Conservation (phyloP, 805 yeast species). For the Teunomyces barrocoloradensis region DNA sequence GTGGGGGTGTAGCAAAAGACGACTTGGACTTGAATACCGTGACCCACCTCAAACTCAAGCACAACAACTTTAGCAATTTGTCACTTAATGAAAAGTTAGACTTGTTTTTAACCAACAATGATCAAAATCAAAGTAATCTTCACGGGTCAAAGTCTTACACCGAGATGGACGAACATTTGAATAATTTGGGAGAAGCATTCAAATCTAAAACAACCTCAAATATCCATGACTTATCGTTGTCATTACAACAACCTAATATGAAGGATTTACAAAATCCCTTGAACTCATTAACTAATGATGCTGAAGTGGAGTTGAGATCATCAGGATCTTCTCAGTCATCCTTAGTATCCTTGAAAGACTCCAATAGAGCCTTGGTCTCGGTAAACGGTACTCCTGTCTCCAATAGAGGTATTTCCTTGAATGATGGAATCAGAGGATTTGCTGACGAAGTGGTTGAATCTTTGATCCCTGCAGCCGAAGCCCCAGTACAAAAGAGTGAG, state of each 20-base stretch:
- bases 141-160: constrained; percentile 14
- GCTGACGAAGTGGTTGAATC: constrained; percentile 35
- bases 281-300: constrained; percentile 25
- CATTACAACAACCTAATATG: constrained; percentile 19
- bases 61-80: constrained; percentile 25
- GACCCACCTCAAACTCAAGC: constrained; percentile 20
- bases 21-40: constrained; percentile 14
- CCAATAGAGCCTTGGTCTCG: constrained; percentile 25
- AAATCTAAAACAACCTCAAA: constrained; percentile 28
- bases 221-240: constrained; percentile 34
- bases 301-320: constrained; percentile 23
- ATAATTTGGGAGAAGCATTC: constrained; percentile 23
- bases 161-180: constrained; percentile 38
- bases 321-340: constrained; percentile 43
- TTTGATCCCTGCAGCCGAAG: constrained; percentile 23
- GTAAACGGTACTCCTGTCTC: constrained; percentile 14
- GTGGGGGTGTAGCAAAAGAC: constrained; percentile 7
- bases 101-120: constrained; percentile 30
- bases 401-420: constrained; percentile 23
- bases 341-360: constrained; percentile 30
- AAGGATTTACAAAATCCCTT: constrained; percentile 30
- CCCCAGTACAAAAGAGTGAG: constrained; percentile 9
- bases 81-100: constrained; percentile 46
- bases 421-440: constrained; percentile 45
- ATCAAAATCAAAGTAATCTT: constrained; percentile 6